Percentiles rank a stretch among this genome's conserved stretches.
Conservation (phyloP, 78 protist genomes). For the Cavenderia fasciculata region DNA sequence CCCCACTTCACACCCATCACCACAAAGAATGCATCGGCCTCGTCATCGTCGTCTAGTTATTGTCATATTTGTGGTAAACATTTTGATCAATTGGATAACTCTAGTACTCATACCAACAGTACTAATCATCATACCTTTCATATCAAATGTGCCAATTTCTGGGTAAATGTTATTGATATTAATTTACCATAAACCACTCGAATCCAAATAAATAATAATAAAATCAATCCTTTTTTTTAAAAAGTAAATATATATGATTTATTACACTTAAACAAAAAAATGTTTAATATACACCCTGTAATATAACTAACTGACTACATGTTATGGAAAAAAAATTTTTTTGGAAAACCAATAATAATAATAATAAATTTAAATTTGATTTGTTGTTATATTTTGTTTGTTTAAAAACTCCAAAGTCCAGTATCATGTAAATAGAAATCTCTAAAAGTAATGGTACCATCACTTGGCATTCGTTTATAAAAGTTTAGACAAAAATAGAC, state of each 20-base stretch:
- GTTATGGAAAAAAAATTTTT: too few relatives aligned
- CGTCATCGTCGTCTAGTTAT: background rate
- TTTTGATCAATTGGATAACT: slow-evolving; percentile 24
- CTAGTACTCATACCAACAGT: slow-evolving; percentile 12
- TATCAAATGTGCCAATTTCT: slow-evolving; percentile 72
- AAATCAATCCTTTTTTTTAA: too few relatives aligned
- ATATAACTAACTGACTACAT: too few relatives aligned
- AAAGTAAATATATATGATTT: too few relatives aligned
- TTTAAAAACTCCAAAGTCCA: too few relatives aligned
- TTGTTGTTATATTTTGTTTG: too few relatives aligned
- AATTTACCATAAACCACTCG: too few relatives aligned
- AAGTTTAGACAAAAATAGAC: slow-evolving; percentile 31
- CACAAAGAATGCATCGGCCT: background rate
- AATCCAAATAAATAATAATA: too few relatives aligned
- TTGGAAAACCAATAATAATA: too few relatives aligned
- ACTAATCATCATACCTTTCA: slow-evolving; percentile 18
- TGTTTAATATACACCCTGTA: too few relatives aligned
- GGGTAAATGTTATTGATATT: slow-evolving; percentile 58
- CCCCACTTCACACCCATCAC: background rate
- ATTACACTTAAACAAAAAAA: too few relatives aligned
- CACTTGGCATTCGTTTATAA: slow-evolving; percentile 23
- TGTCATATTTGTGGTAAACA: slow-evolving; percentile 53
- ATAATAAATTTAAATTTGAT: too few relatives aligned
- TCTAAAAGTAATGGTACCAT: slow-evolving; percentile 13
- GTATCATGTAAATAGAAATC: slow-evolving; percentile 50